These are phyloP conservation scores for Microdochium trichocladiopsis DNA, from an alignment of 2,329 filamentous ascomycete genomes.

Conservation along the genomic window DNA sequence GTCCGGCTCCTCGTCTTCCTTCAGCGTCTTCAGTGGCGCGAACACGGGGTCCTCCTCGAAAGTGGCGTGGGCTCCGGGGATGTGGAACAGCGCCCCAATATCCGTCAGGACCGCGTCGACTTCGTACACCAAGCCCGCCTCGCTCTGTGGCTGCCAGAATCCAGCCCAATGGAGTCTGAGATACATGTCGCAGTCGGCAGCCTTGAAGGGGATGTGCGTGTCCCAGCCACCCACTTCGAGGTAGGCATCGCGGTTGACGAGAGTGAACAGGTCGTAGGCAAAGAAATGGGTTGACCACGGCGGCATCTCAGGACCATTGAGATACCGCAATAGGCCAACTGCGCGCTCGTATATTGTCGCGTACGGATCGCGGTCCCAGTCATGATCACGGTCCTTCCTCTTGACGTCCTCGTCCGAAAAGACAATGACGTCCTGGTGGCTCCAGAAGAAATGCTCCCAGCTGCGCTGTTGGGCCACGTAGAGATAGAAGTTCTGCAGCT, in stretches of 20 bases:
- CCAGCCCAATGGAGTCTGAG: constrained; percentile 31
- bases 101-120: constrained; percentile 33
- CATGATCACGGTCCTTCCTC: constrained; percentile 25
- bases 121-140: constrained; percentile 32
- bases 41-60: constrained; percentile 25
- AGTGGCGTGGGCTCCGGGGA: constrained; percentile 24
- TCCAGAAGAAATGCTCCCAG: constrained; percentile 40
- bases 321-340: constrained; percentile 21
- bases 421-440: constrained; percentile 39
- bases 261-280: constrained; percentile 39
- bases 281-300: constrained; percentile 42
- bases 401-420: constrained; percentile 30
- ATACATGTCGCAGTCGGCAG: constrained; percentile 38
- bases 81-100: constrained; percentile 30
- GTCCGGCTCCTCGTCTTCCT: constrained; percentile 10
- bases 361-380: constrained; percentile 24
- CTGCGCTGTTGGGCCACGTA: constrained; percentile 28
- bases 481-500: constrained; percentile 42
- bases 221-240: constrained; percentile 39
- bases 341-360: constrained; percentile 24
- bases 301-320: constrained; percentile 23
- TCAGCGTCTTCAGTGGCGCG: constrained; percentile 8
- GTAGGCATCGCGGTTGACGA: constrained; percentile 37
- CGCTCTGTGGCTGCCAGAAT: constrained; percentile 28
- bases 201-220: constrained; percentile 39